Base-by-base conservation (phyloP, 805 yeast species). In the Lachancea kluyveri region DNA sequence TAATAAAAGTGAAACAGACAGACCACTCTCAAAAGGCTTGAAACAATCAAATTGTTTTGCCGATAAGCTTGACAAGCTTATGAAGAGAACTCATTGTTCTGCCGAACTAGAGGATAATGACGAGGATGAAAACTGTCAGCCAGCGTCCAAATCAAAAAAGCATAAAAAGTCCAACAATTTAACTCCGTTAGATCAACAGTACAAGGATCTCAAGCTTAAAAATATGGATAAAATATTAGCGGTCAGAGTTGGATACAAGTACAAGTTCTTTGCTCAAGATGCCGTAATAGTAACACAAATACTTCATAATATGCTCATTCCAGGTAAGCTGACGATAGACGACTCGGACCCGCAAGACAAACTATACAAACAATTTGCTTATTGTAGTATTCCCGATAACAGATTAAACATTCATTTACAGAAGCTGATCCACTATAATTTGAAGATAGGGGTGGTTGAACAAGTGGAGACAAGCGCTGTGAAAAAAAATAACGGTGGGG, bases 231-330 rank as follows among this genome's bases (percentile, higher is more conserved):
- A 83, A 31, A 44, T 92, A 2, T 61, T 92, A 6, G 77, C 92
- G 0, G 68, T 90, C 16, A 92, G 92, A 52, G 94, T 84, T 3
- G 98, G 98, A 0, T 92, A 90, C 60, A 87, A 86, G 55, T 92
- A 77, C 60, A 84, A 83, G 48, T 78, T 88, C 39, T 85, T 74
- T 52, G 95, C 94, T 1, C 69, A 77, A 33, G 96, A 90, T 58
- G 96, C 97, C 0, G 67, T 64, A 9, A 60, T 62, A 4, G 95
- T 79, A 0, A 69, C 94, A 8, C 60, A 67, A 28, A 67, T 79
- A 8, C 56, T 87, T 20, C 77, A 80, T 38, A 80, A 84, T 24
- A 77, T 77, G 74, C 63, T 80, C 14, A 65, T 84, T 1, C 81
- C 82, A 0, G 95, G 95, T 0, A 74, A 77, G 51, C 45, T 72